phyloP scores from a whole-genome alignment of 2,329 filamentous ascomycete species.

The Claviceps cyperi region DNA sequence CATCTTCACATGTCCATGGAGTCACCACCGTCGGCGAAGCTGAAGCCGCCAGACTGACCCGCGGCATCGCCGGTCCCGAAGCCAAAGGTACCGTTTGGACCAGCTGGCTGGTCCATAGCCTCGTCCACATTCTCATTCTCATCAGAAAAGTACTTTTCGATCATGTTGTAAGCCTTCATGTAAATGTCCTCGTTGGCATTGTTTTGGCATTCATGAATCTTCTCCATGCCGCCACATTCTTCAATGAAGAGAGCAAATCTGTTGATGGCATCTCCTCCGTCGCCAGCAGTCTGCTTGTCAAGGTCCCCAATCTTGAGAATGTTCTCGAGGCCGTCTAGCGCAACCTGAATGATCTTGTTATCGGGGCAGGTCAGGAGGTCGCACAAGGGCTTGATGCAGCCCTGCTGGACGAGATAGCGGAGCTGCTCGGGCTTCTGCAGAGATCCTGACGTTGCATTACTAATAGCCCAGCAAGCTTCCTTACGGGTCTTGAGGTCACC shows the following conservation, averaged over 20 bases:
- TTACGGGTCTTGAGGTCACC: constrained; percentile 98
- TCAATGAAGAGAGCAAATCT: constrained; percentile 96
- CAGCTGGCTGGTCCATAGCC: constrained; percentile 54
- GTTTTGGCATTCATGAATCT: constrained; percentile 99
- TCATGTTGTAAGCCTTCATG: constrained; percentile 99
- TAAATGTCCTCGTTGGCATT: constrained; percentile 99
- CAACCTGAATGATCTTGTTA: constrained; percentile 99
- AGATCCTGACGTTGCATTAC: constrained; percentile 92
- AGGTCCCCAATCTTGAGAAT: constrained; percentile 98
- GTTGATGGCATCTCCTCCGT: constrained; percentile 71
- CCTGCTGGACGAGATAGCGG: constrained; percentile 80
- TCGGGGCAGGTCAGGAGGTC: constrained; percentile 91
- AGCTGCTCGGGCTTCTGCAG: constrained; percentile 99
- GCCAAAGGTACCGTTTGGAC: constrained; percentile 60
- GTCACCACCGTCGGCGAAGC: constrained; percentile 65
- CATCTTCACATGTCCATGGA: constrained; percentile 50
- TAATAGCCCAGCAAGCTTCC: constrained; percentile 99
- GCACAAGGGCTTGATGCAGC: constrained; percentile 94
- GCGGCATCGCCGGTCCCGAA: constrained; percentile 51
- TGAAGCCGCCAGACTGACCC: constrained; percentile 67
- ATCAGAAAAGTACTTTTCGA: constrained; percentile 99
- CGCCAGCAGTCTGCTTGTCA: constrained; percentile 80
- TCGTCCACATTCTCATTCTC: constrained; percentile 91
- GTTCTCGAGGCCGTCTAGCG: constrained; percentile 94
- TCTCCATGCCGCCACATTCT: constrained; percentile 98